phyloP scores from a whole-genome alignment of 345 rosid genomes.

The Geranium brycei region DNA sequence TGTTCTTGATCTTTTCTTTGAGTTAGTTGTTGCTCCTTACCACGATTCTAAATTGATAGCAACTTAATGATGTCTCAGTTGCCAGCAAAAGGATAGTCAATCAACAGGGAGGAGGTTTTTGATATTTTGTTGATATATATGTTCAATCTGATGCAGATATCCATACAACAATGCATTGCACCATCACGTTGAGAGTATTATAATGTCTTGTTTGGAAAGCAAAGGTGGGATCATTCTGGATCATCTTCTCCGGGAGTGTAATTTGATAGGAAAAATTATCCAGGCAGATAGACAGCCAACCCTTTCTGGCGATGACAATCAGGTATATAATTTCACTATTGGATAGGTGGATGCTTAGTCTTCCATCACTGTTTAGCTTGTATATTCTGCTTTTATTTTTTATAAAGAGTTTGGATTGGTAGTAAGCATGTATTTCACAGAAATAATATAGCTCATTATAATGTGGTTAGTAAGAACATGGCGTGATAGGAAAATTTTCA shows the following conservation, averaged over 20 bases:
- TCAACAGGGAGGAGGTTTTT: no score
- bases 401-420: no score
- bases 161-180: slow-evolving; percentile 92
- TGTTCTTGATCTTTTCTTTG: slow-evolving; percentile 69
- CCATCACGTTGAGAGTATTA: slow-evolving; percentile 87
- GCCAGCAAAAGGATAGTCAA: background rate
- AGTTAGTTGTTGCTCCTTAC: slow-evolving; percentile 36
- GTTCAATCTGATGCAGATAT: slow-evolving; percentile 41
- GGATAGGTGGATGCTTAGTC: no score
- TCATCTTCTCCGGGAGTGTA: slow-evolving; percentile 71
- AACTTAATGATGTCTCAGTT: background rate
- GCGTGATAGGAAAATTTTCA: slow-evolving; percentile 2
- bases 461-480: background rate
- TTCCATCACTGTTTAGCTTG: no score
- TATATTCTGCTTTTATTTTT: background rate
- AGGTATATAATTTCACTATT: slow-evolving; percentile 9
- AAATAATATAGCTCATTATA: no score
- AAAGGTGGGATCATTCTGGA: slow-evolving; percentile 48
- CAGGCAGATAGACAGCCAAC: slow-evolving; percentile 55
- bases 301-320: slow-evolving; percentile 38
- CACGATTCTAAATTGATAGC: no score
- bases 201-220: slow-evolving; percentile 72
- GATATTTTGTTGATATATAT: no score
- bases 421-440: no score
- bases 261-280: slow-evolving; percentile 62